Percentiles rank a stretch among this genome's conserved stretches.
These are phyloP conservation scores for Blastocystis sp. DNA, from an alignment of 352 stramenopile species.

Conservation along the genomic window DNA sequence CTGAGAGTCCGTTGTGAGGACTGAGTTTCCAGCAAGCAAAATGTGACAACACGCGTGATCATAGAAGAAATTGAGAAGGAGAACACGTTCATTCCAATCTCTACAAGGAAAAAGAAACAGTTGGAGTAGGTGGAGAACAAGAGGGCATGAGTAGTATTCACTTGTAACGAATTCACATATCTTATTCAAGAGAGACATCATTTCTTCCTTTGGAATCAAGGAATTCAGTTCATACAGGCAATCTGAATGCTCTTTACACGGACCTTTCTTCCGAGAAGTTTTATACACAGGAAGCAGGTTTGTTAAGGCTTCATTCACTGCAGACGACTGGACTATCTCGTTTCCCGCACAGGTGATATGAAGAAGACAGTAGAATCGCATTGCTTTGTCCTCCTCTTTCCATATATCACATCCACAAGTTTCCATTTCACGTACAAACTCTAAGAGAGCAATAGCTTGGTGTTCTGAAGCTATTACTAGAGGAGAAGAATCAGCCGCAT, in stretches of 20 bases:
- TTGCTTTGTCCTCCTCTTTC: background rate
- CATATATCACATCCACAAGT: background rate
- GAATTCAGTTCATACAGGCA: background rate
- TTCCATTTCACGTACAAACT: slow-evolving; percentile 24
- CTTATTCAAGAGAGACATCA: background rate
- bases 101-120: slow-evolving; percentile 32
- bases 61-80: slow-evolving; percentile 37
- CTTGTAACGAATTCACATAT: background rate
- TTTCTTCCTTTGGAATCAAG: background rate
- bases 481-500: background rate
- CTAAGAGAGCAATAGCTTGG: background rate
- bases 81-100: slow-evolving; percentile 43
- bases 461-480: background rate
- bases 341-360: slow-evolving; percentile 1
- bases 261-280: background rate
- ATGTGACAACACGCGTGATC: background rate
- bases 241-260: background rate
- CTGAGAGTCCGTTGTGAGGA: background rate
- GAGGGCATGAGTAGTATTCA: slow-evolving; percentile 36
- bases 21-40: background rate
- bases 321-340: background rate
- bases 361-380: background rate
- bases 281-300: background rate
- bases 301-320: background rate
- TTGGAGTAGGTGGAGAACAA: slow-evolving; percentile 7